Conservation (phyloP, 78 protist genomes). For the Dictyostelium intermedium region DNA sequence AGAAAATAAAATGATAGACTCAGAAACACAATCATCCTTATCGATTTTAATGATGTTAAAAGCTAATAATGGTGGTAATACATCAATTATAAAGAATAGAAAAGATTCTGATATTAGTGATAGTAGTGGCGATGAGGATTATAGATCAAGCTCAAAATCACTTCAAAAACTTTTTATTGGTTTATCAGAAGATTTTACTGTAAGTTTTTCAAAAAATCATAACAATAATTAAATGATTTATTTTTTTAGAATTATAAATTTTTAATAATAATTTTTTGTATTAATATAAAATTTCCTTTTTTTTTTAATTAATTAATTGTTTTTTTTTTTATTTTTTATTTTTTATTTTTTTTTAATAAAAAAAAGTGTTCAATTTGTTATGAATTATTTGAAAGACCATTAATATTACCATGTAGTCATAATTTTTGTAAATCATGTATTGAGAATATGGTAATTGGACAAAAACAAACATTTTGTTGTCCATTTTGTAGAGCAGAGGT, state of each 20-base stretch:
- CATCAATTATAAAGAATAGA: background rate
- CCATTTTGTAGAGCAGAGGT: conserved; percentile 51
- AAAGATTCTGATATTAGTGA: conserved; percentile 53
- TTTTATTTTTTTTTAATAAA: background rate
- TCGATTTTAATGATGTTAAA: conserved; percentile 25
- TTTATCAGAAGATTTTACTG: conserved; percentile 49
- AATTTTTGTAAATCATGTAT: conserved; percentile 58
- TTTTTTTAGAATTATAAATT: too few species aligned
- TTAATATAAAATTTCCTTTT: background rate
- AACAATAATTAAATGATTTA: background rate
- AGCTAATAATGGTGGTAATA: background rate
- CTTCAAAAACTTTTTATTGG: conserved; percentile 41
- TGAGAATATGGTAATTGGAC: background rate
- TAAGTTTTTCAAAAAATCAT: background rate
- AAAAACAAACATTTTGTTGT: conserved; percentile 17
- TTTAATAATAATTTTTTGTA: background rate
- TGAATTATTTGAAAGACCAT: conserved; percentile 65
- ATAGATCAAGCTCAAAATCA: conserved; percentile 59
- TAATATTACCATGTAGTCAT: conserved; percentile 57
- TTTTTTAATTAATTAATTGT: too few species aligned
- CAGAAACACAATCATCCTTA: background rate
- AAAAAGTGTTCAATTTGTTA: conserved; percentile 64
- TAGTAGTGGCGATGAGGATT: conserved; percentile 76
- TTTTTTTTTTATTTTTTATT: too few species aligned
- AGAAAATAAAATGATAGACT: conserved; percentile 14